Percentiles rank a stretch among this genome's conserved stretches.
phyloP scores from a whole-genome alignment of 257 asterid species.

The Petunia axillaris region DNA sequence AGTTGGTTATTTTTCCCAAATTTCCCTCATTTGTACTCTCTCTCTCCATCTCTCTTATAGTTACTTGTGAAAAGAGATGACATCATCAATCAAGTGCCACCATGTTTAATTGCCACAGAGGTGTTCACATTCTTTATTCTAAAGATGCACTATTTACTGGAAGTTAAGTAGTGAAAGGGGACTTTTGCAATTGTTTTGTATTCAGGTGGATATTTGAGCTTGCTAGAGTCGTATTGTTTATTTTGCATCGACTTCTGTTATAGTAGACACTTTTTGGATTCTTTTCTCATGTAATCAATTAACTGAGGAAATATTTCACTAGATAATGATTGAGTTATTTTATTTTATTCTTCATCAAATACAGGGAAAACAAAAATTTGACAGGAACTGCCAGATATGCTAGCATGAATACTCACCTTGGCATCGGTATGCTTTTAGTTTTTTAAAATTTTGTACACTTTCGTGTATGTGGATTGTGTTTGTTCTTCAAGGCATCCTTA shows the following conservation, averaged over 20 bases:
- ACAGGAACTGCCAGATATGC: conserved; percentile 97
- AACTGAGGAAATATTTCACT: background rate
- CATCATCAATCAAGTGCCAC: conserved; percentile 11
- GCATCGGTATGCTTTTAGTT: conserved; percentile 62
- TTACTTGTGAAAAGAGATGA: background rate
- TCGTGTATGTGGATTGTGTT: conserved; percentile 20
- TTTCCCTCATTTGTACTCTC: background rate
- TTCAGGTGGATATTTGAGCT: conserved; percentile 16
- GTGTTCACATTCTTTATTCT: background rate
- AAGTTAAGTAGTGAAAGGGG: conserved; percentile 11
- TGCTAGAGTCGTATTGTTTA: background rate
- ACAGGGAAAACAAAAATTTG: conserved; percentile 86
- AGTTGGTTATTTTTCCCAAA: background rate
- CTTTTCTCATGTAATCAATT: background rate
- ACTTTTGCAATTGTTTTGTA: conserved; percentile 9
- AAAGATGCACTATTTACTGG: background rate
- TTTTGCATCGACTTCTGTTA: background rate
- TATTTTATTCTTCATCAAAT: conserved; percentile 26
- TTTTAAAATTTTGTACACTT: conserved; percentile 26
- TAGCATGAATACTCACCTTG: conserved; percentile 93
- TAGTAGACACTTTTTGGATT: background rate
- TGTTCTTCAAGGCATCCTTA: conserved; percentile 1
- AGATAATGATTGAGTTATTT: conserved; percentile 11
- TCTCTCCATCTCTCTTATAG: background rate
- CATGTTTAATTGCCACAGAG: conserved; percentile 1